phyloP scores from a whole-genome alignment of 345 rosid species.

The Dipteronia dyeriana region DNA sequence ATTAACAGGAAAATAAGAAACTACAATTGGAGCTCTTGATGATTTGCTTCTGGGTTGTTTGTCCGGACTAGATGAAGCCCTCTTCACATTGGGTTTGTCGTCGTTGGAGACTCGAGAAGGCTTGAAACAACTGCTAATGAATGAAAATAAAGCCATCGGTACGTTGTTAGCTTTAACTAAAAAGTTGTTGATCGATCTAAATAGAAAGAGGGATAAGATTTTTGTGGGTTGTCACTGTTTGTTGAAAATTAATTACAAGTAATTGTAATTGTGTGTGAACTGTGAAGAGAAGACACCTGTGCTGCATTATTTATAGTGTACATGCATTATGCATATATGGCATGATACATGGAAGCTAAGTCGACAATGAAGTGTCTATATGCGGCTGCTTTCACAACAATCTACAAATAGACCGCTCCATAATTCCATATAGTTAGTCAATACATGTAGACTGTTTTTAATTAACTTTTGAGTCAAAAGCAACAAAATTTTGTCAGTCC shows the following conservation, averaged over 20 bases:
- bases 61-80: not conserved
- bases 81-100: not conserved
- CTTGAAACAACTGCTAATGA: not conserved
- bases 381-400: no score
- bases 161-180: no score
- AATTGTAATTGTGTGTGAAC: not conserved
- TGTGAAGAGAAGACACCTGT: not conserved
- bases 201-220: not conserved
- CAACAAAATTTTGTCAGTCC: no score
- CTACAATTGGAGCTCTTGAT: not conserved
- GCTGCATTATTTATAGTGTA: no score
- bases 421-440: no score
- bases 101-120: not conserved
- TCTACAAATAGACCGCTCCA: no score
- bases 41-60: constrained; percentile 13
- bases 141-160: not conserved
- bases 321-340: no score
- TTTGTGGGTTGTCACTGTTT: not conserved
- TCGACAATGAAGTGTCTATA: no score
- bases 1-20: not conserved
- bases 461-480: no score
- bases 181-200: no score
- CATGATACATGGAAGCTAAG: no score
- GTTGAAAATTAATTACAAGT: not conserved
- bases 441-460: no score